Evolutionary conservation across 106 monocot species (phyloP).

Genomic region (Phalaenopsis aphrodite): DNA sequence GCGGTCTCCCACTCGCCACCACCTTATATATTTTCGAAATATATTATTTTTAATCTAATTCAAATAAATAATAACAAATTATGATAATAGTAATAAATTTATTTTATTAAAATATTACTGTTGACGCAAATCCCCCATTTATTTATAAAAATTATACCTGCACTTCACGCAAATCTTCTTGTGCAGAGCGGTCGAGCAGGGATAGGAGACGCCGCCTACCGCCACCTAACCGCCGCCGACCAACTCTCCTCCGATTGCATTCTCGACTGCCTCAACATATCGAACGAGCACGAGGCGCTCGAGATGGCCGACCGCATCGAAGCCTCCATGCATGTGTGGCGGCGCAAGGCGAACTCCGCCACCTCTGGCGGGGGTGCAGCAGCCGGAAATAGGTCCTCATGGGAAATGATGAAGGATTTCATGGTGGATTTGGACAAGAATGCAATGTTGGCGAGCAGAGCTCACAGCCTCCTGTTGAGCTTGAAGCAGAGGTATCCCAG

Average conservation of each 20-base stretch:
- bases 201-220: constrained; percentile 60
- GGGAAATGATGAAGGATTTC: constrained; percentile 67
- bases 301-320: constrained; percentile 67
- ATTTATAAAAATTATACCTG: too few species aligned
- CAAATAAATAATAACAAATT: too few species aligned
- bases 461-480: constrained; percentile 41
- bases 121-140: too few species aligned
- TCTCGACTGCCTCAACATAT: constrained; percentile 51
- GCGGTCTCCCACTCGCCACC: too few species aligned
- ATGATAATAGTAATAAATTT: too few species aligned
- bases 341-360: constrained; percentile 44
- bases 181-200: constrained; percentile 51
- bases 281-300: constrained; percentile 73
- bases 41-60: too few species aligned
- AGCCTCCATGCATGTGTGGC: constrained; percentile 73
- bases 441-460: constrained; percentile 54
- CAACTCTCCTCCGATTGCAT: constrained; percentile 63
- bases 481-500: constrained; percentile 69
- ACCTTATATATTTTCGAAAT: too few species aligned
- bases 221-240: constrained; percentile 35
- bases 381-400: constrained; percentile 40
- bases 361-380: not conserved
- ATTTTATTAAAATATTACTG: too few species aligned
- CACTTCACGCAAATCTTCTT: not conserved
- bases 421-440: constrained; percentile 65